phyloP scores from a whole-genome alignment of 2,329 filamentous ascomycete species.

The Fusarium duplospermum region DNA sequence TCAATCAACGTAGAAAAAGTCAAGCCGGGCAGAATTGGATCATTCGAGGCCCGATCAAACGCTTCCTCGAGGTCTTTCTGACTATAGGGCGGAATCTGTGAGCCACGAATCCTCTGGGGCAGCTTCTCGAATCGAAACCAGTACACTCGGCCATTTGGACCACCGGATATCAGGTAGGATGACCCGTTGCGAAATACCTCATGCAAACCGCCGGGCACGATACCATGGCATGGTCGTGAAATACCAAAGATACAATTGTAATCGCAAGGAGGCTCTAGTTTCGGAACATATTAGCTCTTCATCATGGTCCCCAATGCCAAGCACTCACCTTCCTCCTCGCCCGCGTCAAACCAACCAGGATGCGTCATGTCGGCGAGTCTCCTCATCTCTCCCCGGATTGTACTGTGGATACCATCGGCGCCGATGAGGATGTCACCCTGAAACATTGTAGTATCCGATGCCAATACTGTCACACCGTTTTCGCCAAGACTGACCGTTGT shows the following conservation, averaged over 20 bases:
- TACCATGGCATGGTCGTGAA: slow-evolving; percentile 7
- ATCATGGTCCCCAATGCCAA: neutral
- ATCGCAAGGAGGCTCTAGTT: slow-evolving; percentile 3
- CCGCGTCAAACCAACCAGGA: neutral
- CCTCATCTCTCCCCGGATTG: neutral
- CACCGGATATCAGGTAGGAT: slow-evolving; percentile 3
- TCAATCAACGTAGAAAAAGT: slow-evolving; percentile 7
- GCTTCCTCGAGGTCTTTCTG: neutral
- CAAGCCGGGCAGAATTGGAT: neutral
- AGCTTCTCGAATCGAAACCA: slow-evolving; percentile 24
- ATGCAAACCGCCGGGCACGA: neutral
- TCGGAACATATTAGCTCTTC: neutral
- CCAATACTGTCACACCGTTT: neutral
- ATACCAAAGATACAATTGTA: slow-evolving; percentile 24
- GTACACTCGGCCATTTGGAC: slow-evolving; percentile 55
- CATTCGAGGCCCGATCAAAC: neutral
- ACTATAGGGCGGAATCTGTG: slow-evolving; percentile 13
- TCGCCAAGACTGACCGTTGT: neutral
- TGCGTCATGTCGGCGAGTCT: neutral
- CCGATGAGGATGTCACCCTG: neutral
- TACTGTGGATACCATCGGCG: neutral
- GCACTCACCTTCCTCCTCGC: neutral
- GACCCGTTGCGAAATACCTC: neutral
- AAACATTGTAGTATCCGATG: neutral
- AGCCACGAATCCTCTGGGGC: neutral